Evolutionary conservation across 2,329 filamentous ascomycete genomes (phyloP), one percentile per base, ranked within the genome.

Genomic region (Colletotrichum sp.): DNA sequence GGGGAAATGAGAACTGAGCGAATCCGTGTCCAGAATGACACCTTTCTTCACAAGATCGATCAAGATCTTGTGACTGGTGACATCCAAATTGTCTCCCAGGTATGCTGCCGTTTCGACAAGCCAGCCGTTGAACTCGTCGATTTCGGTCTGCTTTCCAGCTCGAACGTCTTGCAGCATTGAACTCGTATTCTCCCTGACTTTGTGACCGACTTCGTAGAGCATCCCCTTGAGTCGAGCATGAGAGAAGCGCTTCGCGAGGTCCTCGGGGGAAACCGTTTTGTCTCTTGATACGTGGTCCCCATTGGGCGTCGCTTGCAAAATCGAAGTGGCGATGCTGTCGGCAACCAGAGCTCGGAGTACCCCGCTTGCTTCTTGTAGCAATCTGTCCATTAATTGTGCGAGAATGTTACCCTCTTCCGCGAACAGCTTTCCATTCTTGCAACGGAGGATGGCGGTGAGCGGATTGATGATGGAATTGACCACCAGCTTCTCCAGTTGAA

Each of bases 401-500:
- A 95, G 81, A 16, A 88, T 84, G 12, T 83, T 81, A 9, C 81
- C 78, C 75, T 88, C 88, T 77, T 92, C 91, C 77, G 89, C 89
- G 18, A 98, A 92, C 0, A 98, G 83, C 7, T 89, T 89, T n/a
- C 96, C 95, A 79, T 98, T 98, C 77, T 91, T 91, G 82, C 93
- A 93, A 70, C 94, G 90, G 71, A 97, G 88, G 12, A 98, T 85
- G 1, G 93, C 94, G 0, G 95, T 97, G n/a, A 98, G 85, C 0
- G 96, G 95, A 81, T 98, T 98, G 80, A 98, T 92, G 36, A 96
- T 87, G 44, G 92, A 89, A 81, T 98, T 98, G 68, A 96, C 88
- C 1, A 94, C 94, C 2, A 98, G 88, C 83, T 98, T 98, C 81
- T 98, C 95, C 5, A 98, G 90, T 85, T 98, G 96, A n/a, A 89